Conservation (phyloP, 2,329 filamentous ascomycete genomes). For the Cercospora sp. region DNA sequence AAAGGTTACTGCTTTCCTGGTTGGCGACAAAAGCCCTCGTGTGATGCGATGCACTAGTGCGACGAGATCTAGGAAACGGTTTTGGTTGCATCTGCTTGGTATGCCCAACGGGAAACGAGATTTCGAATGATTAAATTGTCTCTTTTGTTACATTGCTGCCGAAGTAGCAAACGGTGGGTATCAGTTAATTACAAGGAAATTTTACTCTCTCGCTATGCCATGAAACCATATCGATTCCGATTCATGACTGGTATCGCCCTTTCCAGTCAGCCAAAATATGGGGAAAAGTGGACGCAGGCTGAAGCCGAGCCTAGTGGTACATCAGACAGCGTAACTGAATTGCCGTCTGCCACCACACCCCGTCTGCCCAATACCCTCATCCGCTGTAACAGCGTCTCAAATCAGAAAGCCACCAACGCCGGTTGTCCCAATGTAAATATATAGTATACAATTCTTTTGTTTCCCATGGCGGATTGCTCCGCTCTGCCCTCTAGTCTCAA, state of each 20-base stretch:
- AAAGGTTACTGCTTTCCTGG: background rate
- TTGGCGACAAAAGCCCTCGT: background rate
- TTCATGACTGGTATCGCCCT: background rate
- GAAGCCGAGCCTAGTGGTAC: background rate
- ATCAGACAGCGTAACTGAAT: conserved; percentile 4
- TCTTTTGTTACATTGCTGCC: conserved; percentile 5
- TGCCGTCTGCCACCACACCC: conserved; percentile 5
- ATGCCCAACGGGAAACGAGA: background rate
- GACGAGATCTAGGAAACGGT: background rate
- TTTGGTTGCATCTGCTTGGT: background rate
- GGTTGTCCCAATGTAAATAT: conserved; percentile 17
- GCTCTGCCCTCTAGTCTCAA: conserved; percentile 24
- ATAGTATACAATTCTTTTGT: conserved; percentile 24
- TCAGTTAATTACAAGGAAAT: conserved; percentile 22
- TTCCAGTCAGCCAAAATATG: background rate
- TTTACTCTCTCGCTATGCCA: conserved; percentile 4
- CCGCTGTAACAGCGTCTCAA: conserved; percentile 4
- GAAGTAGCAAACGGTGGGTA: conserved; percentile 15
- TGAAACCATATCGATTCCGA: background rate
- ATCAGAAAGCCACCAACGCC: conserved; percentile 20
- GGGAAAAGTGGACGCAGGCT: background rate
- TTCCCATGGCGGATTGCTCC: conserved; percentile 26
- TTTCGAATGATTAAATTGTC: background rate
- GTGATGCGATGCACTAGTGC: background rate
- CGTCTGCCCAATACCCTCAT: background rate